Percentiles rank a stretch among this genome's conserved stretches.
phyloP scores from a whole-genome alignment of 2,329 filamentous ascomycete species.

The Fusarium sp. region DNA sequence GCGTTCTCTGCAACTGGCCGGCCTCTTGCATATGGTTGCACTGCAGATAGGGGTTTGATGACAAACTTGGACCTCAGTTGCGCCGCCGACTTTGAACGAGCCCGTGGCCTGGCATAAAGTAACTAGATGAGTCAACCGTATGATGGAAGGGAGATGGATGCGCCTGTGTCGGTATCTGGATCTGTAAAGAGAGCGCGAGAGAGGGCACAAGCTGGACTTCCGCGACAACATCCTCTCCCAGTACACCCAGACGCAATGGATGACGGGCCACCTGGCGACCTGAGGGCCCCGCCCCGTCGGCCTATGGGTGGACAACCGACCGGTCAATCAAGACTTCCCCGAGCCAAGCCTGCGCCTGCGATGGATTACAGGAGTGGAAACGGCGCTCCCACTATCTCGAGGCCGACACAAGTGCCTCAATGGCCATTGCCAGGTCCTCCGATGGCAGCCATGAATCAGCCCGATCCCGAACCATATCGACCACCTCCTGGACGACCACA shows the following conservation, averaged over 20 bases:
- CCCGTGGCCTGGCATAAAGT: conserved; percentile 40
- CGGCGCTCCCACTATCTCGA: conserved; percentile 64
- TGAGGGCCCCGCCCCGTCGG: conserved; percentile 49
- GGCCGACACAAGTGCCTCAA: conserved; percentile 68
- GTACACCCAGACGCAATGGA: conserved; percentile 48
- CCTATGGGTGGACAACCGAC: conserved; percentile 43
- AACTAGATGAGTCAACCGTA: conserved; percentile 70
- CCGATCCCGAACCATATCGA: conserved; percentile 62
- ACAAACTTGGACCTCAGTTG: conserved; percentile 25
- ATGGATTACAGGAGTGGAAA: conserved; percentile 42
- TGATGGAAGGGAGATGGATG: conserved; percentile 70
- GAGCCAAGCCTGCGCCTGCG: conserved; percentile 32
- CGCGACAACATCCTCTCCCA: conserved; percentile 42
- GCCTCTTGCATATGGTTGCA: conserved; percentile 46
- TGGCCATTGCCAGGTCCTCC: conserved; percentile 67
- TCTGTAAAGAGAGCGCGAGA: conserved; percentile 71
- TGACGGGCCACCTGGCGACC: conserved; percentile 45
- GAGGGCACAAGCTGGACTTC: conserved; percentile 61
- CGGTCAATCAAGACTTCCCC: conserved; percentile 37
- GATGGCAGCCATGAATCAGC: conserved; percentile 50
- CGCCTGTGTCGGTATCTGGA: conserved; percentile 59
- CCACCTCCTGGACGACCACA: conserved; percentile 66
- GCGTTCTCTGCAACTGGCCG: conserved; percentile 29
- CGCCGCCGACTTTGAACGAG: conserved; percentile 38
- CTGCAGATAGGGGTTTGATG: conserved; percentile 37